Evolutionary conservation across 371 early-diverging fungal genomes (phyloP).

Genomic region (Apophysomyces variabilis): DNA sequence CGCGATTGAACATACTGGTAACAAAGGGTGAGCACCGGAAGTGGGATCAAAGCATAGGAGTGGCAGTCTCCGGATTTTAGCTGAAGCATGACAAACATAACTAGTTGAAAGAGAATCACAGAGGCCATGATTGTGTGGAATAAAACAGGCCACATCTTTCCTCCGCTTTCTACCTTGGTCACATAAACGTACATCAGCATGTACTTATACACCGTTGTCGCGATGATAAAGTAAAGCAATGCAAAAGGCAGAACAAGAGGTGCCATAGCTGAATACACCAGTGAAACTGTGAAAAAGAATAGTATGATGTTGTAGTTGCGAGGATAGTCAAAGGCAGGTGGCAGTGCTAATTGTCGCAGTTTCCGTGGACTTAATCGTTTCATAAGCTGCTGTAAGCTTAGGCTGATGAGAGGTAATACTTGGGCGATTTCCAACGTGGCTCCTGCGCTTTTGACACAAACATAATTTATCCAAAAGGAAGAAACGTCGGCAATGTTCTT

Average conservation of each 20-base stretch:
- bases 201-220: constrained; percentile 76
- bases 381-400: constrained; percentile 61
- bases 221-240: constrained; percentile 68
- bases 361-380: constrained; percentile 74
- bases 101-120: constrained; percentile 69
- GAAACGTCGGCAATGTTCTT: constrained; percentile 44
- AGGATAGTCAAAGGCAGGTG: constrained; percentile 74
- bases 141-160: constrained; percentile 76
- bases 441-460: constrained; percentile 57
- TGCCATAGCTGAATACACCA: constrained; percentile 78
- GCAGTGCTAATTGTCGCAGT: constrained; percentile 59
- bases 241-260: constrained; percentile 82
- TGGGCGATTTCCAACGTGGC: constrained; percentile 70
- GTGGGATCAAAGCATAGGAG: constrained; percentile 57
- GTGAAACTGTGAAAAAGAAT: constrained; percentile 77
- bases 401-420: constrained; percentile 59
- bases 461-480: constrained; percentile 71
- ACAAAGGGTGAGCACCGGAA: constrained; percentile 61
- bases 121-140: constrained; percentile 71
- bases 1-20: constrained; percentile 58
- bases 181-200: constrained; percentile 72
- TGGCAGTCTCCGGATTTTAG: constrained; percentile 47
- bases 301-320: constrained; percentile 73
- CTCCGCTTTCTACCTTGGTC: constrained; percentile 74
- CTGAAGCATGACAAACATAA: constrained; percentile 62